Evolutionary conservation across 108 stramenopile genomes (phyloP), one percentile per base, ranked within the genome.

Genomic region (Cylindrotheca fusiformis): DNA sequence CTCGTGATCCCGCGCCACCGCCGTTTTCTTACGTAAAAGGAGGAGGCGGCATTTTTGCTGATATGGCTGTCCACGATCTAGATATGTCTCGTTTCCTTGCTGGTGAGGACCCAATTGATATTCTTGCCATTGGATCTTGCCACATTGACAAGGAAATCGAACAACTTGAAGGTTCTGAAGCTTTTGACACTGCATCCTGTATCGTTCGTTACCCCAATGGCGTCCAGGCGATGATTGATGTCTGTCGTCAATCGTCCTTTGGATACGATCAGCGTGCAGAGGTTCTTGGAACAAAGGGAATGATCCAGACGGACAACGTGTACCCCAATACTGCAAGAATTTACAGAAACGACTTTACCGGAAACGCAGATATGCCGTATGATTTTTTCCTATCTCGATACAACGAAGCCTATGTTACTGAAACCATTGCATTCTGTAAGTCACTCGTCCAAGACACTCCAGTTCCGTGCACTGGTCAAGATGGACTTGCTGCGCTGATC

Each of bases 181-280:
- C 80, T 6, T 97, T 75, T 63, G 97, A 97, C 63, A 97, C 97
- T 45, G 97, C 97, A 3, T 81, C 72, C 27, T 87, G 89, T 63
- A 80, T 97, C 53, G 90, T 96, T n/a, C 75, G 90, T 24, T 97
- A 93, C 77, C 93, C 92, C 36, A 67, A 71, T 33, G 97, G 93
- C 26, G 87, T 89, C 60, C 79, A 78, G 54, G 95, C 94, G 28
- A 94, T 94, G 81, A 91, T 96, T 59, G 97, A 97, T 82, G 97
- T 96, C 19, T 97, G 95, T 64, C 85, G 95, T 65, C 95, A 97
- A 77, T 90, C 88, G 18, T 90, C 88, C 0, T 95, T 95, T 60
- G 95, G 96, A 58, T 97, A 96, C 77, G 97, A 97, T 73, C 97
- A 97, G 65, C 95, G 96, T 68, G 96, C 96, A n/a, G 96, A 95